Evolutionary conservation across 2,329 filamentous ascomycete genomes (phyloP), one percentile per base, ranked within the genome.

Genomic region (Cladosporium colombiae): DNA sequence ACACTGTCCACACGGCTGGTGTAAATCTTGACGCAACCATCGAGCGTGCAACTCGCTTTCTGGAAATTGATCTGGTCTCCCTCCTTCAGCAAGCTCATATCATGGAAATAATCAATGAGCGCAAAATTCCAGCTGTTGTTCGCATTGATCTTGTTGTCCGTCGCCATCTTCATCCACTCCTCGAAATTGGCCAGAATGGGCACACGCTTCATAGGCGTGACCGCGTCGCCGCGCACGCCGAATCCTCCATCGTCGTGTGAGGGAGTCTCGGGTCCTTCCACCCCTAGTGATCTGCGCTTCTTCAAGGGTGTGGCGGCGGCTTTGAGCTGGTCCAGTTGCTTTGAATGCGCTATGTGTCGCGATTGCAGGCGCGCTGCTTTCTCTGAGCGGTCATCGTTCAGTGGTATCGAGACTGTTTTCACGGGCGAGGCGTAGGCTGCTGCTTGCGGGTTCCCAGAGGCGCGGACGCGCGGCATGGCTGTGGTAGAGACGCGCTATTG

Each of bases 131-230:
- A 99, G 33, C 93, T 97, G 79, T 99, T 99, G 67, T 90, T 88
- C 58, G 95, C 94, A 77, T 98, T 99, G 84, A 99, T 99, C 77
- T 84, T 84, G 74, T 99, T 99, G 82, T 99, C 95, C 18, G 95
- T 98, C 2, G 95, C 95, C 93, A 99, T 96, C 84, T 98, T 99
- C 93, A 99, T 98, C 95, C 94, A 98, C 78, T 99, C 95, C 78
- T 99, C 95, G 74, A 98, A 99, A 80, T 99, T 99, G 74, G 95
- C 95, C 64, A 99, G 83, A 72, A 99, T 91, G 1, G 95, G 95
- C 31, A 97, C 92, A 68, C 93, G 91, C 84, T 97, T 97, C 90
- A 96, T 94, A 63, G 94, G 95, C 67, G 95, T 97, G 63, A 96
- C 90, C 44, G 90, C 91, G 69, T 84, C 87, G 35, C 91, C 90